Conservation (phyloP, 2,329 filamentous ascomycete genomes). For the Aphanocladium album region DNA sequence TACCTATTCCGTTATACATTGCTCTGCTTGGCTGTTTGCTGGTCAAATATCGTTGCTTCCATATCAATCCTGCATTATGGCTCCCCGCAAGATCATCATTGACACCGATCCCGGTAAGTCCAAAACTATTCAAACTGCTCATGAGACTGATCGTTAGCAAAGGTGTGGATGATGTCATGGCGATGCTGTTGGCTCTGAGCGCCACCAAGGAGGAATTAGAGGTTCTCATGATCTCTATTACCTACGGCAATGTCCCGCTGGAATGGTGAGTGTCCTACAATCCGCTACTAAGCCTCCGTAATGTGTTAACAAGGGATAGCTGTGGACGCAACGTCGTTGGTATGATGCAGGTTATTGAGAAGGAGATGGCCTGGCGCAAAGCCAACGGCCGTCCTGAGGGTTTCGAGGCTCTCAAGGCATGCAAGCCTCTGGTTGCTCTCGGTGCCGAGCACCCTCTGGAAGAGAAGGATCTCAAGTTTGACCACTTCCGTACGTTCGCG, state of each 20-base stretch:
- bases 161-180: slow-evolving; percentile 89
- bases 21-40: not conserved
- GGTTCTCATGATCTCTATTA: slow-evolving; percentile 78
- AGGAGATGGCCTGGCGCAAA: slow-evolving; percentile 80
- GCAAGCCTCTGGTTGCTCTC: slow-evolving; percentile 79
- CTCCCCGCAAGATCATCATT: slow-evolving; percentile 76
- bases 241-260: slow-evolving; percentile 89
- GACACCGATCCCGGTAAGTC: slow-evolving; percentile 81
- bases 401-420: slow-evolving; percentile 66
- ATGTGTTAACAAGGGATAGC: slow-evolving; percentile 34
- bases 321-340: slow-evolving; percentile 86
- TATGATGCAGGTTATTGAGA: slow-evolving; percentile 86
- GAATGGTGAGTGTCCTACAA: slow-evolving; percentile 54
- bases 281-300: not conserved
- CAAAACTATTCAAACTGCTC: not conserved
- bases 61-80: slow-evolving; percentile 41
- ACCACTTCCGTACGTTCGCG: slow-evolving; percentile 77
- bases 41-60: not conserved
- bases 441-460: slow-evolving; percentile 82
- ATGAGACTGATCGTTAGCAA: slow-evolving; percentile 13
- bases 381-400: slow-evolving; percentile 61
- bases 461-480: slow-evolving; percentile 72
- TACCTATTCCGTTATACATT: not conserved
- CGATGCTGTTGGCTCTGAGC: slow-evolving; percentile 79
- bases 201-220: slow-evolving; percentile 80